phyloP scores from a whole-genome alignment of 176 grass and related monocot genomes.

The Canna indica region DNA sequence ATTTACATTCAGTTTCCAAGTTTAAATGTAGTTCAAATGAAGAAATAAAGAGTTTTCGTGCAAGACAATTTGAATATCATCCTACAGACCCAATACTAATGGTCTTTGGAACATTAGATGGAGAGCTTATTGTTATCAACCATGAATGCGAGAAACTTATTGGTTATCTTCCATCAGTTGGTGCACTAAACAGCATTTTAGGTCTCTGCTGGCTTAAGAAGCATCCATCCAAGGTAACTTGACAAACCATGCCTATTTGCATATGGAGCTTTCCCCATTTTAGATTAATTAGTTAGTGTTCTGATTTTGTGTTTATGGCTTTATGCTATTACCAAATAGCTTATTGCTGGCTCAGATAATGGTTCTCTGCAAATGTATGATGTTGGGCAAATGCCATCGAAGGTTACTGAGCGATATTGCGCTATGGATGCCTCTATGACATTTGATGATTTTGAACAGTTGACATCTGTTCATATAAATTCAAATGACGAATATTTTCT shows the following conservation, averaged over 20 bases:
- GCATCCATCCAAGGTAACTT: constrained; percentile 11
- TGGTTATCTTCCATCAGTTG: constrained; percentile 22
- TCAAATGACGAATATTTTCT: constrained; percentile 22
- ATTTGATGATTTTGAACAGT: constrained; percentile 22
- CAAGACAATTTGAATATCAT: constrained; percentile 23
- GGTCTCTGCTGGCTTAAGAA: constrained; percentile 22
- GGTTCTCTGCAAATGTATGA: constrained; percentile 18
- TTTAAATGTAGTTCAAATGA: constrained; percentile 7
- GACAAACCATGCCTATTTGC: not conserved
- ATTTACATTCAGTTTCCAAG: constrained; percentile 11
- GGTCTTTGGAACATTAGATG: constrained; percentile 25
- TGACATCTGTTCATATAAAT: constrained; percentile 27
- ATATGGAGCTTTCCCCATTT: not conserved
- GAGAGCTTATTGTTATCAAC: constrained; percentile 17
- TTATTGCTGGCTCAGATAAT: constrained; percentile 17
- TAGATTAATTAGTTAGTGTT: too few relatives aligned
- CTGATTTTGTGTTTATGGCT: not conserved
- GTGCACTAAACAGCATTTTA: constrained; percentile 18
- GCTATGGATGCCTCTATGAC: constrained; percentile 9
- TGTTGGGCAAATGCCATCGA: constrained; percentile 12
- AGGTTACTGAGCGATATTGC: constrained; percentile 1
- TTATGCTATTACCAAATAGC: not conserved
- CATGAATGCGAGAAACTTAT: constrained; percentile 24
- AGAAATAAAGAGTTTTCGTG: constrained; percentile 16
- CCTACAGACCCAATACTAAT: constrained; percentile 12